Base-by-base conservation (phyloP, 2,329 filamentous ascomycete species). In the Fusarium austroafricanum region DNA sequence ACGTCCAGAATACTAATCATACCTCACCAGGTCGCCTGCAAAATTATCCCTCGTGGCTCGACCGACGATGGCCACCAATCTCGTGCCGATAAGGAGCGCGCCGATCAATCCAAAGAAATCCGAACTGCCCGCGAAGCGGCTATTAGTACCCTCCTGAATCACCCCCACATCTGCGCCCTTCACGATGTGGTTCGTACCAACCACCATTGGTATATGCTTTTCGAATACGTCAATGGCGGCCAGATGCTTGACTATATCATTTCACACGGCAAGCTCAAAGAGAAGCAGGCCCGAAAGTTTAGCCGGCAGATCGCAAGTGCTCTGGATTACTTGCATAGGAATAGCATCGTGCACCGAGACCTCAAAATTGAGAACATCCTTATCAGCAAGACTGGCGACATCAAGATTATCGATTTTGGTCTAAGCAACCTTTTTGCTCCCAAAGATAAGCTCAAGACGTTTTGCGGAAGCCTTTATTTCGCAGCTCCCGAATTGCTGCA, bases 171-270 rank as follows among this genome's bases (percentile, higher is more conserved):
- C 60, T 98, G 96, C 78, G 94, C 92, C 61, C 92, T 99, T 86
- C 90, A 94, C 70, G 96, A 99, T 81, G 94, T 97, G 26, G 92
- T 98, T 57, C 91, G 94, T 59, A 98, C 96, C 50, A 95, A 96
- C 75, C 96, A 97, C 78, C 96, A 99, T 80, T 99, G 96, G 96
- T 99, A 99, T 81, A 99, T 99, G 96, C 89, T 99, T 51, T 99
- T 97, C 76, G 96, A 99, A 82, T 97, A 96, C 79, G 96, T 99
- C 79, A 97, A 99, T 76, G 96, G 96, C 46, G 96, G 96, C 18
- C 96, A 99, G 81, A 98, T 99, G 96, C 89, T 99, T 65, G 96
- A 99, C 82, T 99, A 98, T 81, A 99, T 99, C 79, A 99, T 99
- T 77, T 97, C 94, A 5, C 96, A 99, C 76, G 96, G 95, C 60